These are phyloP conservation scores for Hypoxylon sp. DNA, from an alignment of 2,329 filamentous ascomycete genomes.

Conservation along the genomic window DNA sequence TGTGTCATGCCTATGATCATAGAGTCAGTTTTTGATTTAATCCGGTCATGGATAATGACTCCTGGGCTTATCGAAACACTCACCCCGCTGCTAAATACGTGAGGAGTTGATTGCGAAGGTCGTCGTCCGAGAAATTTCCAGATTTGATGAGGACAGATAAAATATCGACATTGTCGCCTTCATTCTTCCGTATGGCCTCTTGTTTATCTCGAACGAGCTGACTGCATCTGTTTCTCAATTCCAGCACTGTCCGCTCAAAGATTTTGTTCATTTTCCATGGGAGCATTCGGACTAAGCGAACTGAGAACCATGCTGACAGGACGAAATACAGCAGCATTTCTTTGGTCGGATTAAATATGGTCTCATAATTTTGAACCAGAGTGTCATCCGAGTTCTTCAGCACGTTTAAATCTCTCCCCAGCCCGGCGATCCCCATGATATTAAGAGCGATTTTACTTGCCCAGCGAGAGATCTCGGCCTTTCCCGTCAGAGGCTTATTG, in stretches of 20 bases:
- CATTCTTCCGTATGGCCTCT: conserved; percentile 59
- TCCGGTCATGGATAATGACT: background rate
- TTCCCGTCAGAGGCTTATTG: conserved; percentile 30
- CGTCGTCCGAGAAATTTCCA: conserved; percentile 65
- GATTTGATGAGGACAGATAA: conserved; percentile 70
- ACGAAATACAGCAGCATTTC: conserved; percentile 61
- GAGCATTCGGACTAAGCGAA: conserved; percentile 59
- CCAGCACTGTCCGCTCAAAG: conserved; percentile 56
- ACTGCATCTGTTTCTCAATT: conserved; percentile 59
- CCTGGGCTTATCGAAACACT: conserved; percentile 54
- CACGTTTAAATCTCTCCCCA: conserved; percentile 68
- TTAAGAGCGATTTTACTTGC: conserved; percentile 69
- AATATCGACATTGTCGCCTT: conserved; percentile 71
- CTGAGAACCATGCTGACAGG: conserved; percentile 27
- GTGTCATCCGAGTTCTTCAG: conserved; percentile 58
- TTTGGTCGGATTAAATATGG: conserved; percentile 62
- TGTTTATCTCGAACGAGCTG: conserved; percentile 65
- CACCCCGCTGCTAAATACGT: conserved; percentile 70
- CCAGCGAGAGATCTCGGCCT: conserved; percentile 63
- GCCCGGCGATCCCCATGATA: conserved; percentile 71
- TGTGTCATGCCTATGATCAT: conserved; percentile 69
- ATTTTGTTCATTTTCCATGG: conserved; percentile 64
- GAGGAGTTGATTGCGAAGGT: conserved; percentile 68
- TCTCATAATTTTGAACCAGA: conserved; percentile 60
- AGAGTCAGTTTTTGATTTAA: conserved; percentile 9